phyloP scores from a whole-genome alignment of 306 rosid genomes.

The Senna tora region DNA sequence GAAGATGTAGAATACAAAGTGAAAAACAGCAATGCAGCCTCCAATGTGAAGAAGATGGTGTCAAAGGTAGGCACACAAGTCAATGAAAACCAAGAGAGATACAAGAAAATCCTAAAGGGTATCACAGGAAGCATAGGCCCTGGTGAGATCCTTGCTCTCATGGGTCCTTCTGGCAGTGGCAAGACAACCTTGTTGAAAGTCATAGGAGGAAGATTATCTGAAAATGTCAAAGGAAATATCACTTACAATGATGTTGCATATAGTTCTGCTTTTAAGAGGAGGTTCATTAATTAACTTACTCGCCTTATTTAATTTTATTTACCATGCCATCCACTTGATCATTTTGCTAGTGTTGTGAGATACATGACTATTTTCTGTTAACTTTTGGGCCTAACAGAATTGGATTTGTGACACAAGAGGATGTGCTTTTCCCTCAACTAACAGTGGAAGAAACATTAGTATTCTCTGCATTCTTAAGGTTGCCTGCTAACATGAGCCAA shows the following conservation, averaged over 20 bases:
- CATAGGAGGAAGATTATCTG: slow-evolving; percentile 76
- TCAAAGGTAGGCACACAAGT: slow-evolving; percentile 57
- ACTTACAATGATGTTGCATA: slow-evolving; percentile 77
- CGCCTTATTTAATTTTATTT: neutral
- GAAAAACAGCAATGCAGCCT: slow-evolving; percentile 48
- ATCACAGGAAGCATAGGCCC: slow-evolving; percentile 94
- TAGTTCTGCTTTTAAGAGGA: slow-evolving; percentile 73
- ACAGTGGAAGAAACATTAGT: slow-evolving; percentile 88
- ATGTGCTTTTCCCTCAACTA: slow-evolving; percentile 80
- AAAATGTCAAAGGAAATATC: slow-evolving; percentile 73
- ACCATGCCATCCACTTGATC: slow-evolving; percentile 6
- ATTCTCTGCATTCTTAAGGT: slow-evolving; percentile 82
- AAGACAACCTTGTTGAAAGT: slow-evolving; percentile 90
- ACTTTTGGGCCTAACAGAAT: slow-evolving; percentile 52
- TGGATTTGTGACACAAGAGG: slow-evolving; percentile 98
- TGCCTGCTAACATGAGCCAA: slow-evolving; percentile 68
- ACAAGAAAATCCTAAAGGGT: slow-evolving; percentile 78
- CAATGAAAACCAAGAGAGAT: slow-evolving; percentile 53
- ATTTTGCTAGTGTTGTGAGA: neutral
- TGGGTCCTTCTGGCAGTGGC: slow-evolving; percentile 99
- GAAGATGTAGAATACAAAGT: slow-evolving; percentile 89
- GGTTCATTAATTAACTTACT: slow-evolving; percentile 44
- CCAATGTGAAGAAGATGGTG: slow-evolving; percentile 57
- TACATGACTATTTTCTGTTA: neutral
- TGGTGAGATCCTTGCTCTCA: slow-evolving; percentile 92